Evolutionary conservation across 495 filamentous ascomycete species (phyloP).

Genomic region (Cairneyella variabilis): DNA sequence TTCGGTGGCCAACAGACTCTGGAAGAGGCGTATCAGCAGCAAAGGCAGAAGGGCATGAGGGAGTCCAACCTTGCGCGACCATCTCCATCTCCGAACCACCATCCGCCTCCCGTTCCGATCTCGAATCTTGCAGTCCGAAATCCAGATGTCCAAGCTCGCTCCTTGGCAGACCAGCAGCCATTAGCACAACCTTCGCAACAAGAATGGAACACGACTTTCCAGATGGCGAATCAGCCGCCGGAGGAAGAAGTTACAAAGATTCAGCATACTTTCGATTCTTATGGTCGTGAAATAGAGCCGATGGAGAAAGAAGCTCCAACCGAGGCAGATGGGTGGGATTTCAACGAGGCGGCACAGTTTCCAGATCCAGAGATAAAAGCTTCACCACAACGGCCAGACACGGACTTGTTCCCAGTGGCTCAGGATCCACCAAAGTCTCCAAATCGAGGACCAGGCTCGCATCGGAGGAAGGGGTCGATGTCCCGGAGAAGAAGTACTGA

Average conservation of each 20-base stretch:
- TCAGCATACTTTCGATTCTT: slow-evolving; percentile 54
- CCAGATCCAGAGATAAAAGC: slow-evolving; percentile 46
- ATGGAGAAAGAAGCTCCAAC: slow-evolving; percentile 11
- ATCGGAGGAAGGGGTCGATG: slow-evolving; percentile 79
- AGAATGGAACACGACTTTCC: slow-evolving; percentile 41
- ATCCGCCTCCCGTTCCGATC: slow-evolving; percentile 39
- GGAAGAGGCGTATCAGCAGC: slow-evolving; percentile 26
- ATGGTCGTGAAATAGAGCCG: slow-evolving; percentile 43
- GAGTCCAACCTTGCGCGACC: slow-evolving; percentile 36
- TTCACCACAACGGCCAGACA: slow-evolving; percentile 67
- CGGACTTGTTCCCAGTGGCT: slow-evolving; percentile 78
- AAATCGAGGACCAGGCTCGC: slow-evolving; percentile 62
- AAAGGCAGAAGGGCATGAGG: slow-evolving; percentile 23
- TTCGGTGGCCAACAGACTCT: slow-evolving; percentile 30
- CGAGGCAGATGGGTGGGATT: slow-evolving; percentile 64
- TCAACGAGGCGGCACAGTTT: slow-evolving; percentile 64
- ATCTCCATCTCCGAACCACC: slow-evolving; percentile 52
- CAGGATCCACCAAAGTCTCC: slow-evolving; percentile 80
- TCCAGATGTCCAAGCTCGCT: slow-evolving; percentile 38
- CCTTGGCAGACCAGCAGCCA: slow-evolving; percentile 34
- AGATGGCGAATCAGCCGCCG: slow-evolving; percentile 34
- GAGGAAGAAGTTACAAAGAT: slow-evolving; percentile 55
- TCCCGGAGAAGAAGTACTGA: slow-evolving; percentile 56
- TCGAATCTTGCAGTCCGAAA: slow-evolving; percentile 31
- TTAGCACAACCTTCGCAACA: slow-evolving; percentile 27